A percentile compares a stretch with the other conserved stretches of the same genome.
These are phyloP conservation scores for Eurotiales sp. DNA, from an alignment of 2,329 filamentous ascomycete species.

Conservation along the genomic window DNA sequence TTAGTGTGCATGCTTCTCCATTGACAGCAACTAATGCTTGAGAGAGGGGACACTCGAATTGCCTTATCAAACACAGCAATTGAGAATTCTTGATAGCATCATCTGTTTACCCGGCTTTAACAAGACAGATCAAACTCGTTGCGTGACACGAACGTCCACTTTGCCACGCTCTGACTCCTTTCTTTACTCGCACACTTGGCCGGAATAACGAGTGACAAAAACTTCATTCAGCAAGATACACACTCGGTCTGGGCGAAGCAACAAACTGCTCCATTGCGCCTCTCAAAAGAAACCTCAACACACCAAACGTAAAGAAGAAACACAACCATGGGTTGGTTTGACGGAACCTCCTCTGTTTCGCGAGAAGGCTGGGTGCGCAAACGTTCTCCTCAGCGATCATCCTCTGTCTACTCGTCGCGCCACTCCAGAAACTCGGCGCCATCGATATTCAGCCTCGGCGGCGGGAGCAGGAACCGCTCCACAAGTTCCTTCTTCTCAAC, in stretches of 20 bases:
- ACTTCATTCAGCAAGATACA: no score
- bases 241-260: no score
- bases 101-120: neutral
- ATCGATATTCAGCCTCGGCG: conserved; percentile 44
- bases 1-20: neutral
- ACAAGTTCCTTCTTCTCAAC: conserved; percentile 48
- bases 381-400: conserved; percentile 35
- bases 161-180: no score
- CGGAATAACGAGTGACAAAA: no score
- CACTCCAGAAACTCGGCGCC: conserved; percentile 38
- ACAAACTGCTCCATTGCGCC: no score
- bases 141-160: no score
- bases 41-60: conserved; percentile 1
- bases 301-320: neutral
- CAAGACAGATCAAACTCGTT: neutral
- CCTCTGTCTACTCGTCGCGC: conserved; percentile 33
- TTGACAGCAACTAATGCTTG: neutral
- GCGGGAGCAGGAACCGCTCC: conserved; percentile 31
- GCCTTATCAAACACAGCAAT: neutral
- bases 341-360: conserved; percentile 31
- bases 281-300: neutral
- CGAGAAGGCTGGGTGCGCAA: conserved; percentile 27
- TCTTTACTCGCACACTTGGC: no score
- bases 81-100: neutral
- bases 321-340: conserved; percentile 45